Evolutionary conservation across 2,329 filamentous ascomycete genomes (phyloP), one percentile per base, ranked within the genome.

Genomic region (Diatrype stigma): DNA sequence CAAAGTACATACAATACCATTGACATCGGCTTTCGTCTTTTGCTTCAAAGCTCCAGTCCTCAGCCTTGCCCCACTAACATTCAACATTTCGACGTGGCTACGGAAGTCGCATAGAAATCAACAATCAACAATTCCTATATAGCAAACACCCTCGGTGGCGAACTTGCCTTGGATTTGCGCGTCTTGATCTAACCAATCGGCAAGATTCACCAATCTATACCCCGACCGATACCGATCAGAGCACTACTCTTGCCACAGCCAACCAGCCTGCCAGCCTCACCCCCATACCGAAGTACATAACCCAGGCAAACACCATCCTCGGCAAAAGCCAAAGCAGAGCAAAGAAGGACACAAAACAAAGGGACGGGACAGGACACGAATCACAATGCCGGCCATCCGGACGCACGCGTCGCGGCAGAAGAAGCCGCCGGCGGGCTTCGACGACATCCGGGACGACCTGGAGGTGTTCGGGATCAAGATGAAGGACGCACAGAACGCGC

Each of bases 401-500:
- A 54, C 65, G 51, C 86, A 86, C 59, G 78, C 84, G 45, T 86
- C 84, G 72, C 23, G 55, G 46, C 82, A 86, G 66, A 94, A 93
- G 76, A 84, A 89, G 48, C 89, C 90, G 44, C 90, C 90, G 48
- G 88, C 89, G 49, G 90, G 90, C 70, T 95, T 94, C 76, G 84
- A 86, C 65, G 90, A 95, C 67, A 90, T 95, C 70, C 89, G 93
- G 70, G 87, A 91, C 67, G 90, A 90, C 61, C 84, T 94, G 40
- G 81, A 94, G 61, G 86, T 92, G 63, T 94, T 94, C 73, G 76
- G 80, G 63, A 93, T 92, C 78, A 91, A 92, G 77, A 93, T 95
- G 89, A 94, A 93, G 72, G 90, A 95, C 67, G 94, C 94, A 48
- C 91, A 96, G 68, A 96, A 95, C 71, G 87, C 91, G 45, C 86